Percentiles rank a stretch among this genome's conserved stretches.
Evolutionary conservation across 192 early-diverging fungal species (phyloP).

Genomic region (Dimargaris xerosporica): DNA sequence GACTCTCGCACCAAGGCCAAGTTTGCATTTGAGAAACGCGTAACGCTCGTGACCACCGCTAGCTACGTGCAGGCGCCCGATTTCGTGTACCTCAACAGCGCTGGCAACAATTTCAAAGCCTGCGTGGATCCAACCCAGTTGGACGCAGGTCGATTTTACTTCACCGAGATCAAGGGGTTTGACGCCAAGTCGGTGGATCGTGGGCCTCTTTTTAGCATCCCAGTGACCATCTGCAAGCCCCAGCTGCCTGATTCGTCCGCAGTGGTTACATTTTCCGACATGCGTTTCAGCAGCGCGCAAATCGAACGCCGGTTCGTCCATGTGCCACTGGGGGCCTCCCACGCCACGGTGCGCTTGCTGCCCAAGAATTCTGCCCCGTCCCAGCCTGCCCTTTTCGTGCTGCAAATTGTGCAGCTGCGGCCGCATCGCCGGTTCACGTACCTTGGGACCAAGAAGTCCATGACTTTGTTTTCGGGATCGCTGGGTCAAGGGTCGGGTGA

Average conservation of each 20-base stretch:
- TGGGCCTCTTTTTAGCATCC: constrained; percentile 73
- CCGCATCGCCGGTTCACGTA: constrained; percentile 48
- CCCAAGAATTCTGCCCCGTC: constrained; percentile 22
- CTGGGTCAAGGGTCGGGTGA: constrained; percentile 40
- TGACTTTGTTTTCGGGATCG: constrained; percentile 42
- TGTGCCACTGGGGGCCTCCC: constrained; percentile 73
- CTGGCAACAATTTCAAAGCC: constrained; percentile 46
- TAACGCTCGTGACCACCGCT: constrained; percentile 48
- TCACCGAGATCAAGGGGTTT: constrained; percentile 59
- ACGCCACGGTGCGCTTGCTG: constrained; percentile 32
- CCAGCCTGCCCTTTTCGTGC: constrained; percentile 45
- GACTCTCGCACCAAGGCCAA: constrained; percentile 37
- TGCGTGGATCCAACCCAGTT: constrained; percentile 70
- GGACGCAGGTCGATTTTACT: constrained; percentile 57
- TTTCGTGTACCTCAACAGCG: constrained; percentile 48
- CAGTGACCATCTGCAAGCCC: constrained; percentile 82
- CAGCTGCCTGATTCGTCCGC: constrained; percentile 26
- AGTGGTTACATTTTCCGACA: constrained; percentile 31
- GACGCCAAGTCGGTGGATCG: constrained; percentile 54
- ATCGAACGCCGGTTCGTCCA: constrained; percentile 66
- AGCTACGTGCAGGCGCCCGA: constrained; percentile 69
- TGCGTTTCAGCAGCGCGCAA: constrained; percentile 57
- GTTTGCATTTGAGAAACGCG: constrained; percentile 64
- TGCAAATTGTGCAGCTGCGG: constrained; percentile 59
- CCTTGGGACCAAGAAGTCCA: constrained; percentile 37